Evolutionary conservation across 805 yeast genomes (phyloP), one percentile per base, ranked within the genome.

Genomic region (Debaryomyces castellii): DNA sequence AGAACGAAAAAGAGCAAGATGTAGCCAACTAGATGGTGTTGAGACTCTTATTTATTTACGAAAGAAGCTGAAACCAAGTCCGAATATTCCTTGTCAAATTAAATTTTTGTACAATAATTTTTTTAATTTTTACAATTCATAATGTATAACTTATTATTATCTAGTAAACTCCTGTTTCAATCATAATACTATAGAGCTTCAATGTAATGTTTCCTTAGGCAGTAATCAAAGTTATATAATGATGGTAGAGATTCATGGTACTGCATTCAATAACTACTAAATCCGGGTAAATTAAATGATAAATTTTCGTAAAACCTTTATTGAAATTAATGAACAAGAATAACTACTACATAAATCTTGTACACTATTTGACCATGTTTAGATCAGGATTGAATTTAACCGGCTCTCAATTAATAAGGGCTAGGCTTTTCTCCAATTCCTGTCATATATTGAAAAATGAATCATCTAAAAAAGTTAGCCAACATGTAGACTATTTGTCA

Each of bases 401-500:
- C 9, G 24, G 46, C 7, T 14, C 33, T 10, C 17, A 11, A 16
- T 14, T 36, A 33, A 35, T 41, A 18, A 41, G 46, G 37, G 27
- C 41, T 18, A 44, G 49, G 37, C 22, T 43, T 4, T 40, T 50
- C 28, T 44, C 49, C 20, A 24, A 45, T 16, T 40, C 45, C 20
- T 11, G 23, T n/a, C 28, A 18, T 9, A 32, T 39, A 23, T 43
- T 43, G 27, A 36, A 21, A 22, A 30, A 23, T n/a, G 44, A 41
- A 23, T 43, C 41, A 21, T 48, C 39, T 43, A 39, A 45, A 18
- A 62, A 60, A 45, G 62, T 56, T 14, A 50, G 58, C 11, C 50
- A 69, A 47, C 89, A 85, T 63, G 55, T 81, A 51, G 76, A 79
- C 38, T 74, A 72, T 51, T 74, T 91, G 53, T 65, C 80, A 39